Conservation (phyloP, 1,139 yeast species). For the Geotrichum klebahnii region DNA sequence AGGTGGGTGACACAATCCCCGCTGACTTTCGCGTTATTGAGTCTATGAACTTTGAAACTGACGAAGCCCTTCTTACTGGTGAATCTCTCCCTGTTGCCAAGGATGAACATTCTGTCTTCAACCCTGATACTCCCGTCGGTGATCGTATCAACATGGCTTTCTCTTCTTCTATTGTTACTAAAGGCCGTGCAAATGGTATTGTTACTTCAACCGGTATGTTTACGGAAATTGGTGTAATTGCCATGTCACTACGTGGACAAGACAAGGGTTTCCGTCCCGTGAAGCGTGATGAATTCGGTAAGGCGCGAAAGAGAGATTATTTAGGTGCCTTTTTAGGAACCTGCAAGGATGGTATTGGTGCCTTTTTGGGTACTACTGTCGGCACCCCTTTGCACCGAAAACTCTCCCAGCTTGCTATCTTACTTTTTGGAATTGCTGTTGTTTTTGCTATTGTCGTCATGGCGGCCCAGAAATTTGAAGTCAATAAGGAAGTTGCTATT, state of each 20-base stretch:
- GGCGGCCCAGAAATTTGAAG: slow-evolving; percentile 69
- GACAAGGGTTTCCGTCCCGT: slow-evolving; percentile 39
- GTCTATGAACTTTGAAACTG: slow-evolving; percentile 67
- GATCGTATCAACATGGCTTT: slow-evolving; percentile 72
- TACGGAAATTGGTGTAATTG: slow-evolving; percentile 77
- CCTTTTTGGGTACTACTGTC: slow-evolving; percentile 65
- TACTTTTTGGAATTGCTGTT: slow-evolving; percentile 66
- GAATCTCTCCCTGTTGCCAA: slow-evolving; percentile 75
- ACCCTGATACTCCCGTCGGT: slow-evolving; percentile 59
- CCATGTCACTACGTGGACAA: slow-evolving; percentile 53
- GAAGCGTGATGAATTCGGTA: slow-evolving; percentile 39
- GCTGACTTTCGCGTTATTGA: slow-evolving; percentile 67
- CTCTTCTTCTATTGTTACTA: slow-evolving; percentile 66
- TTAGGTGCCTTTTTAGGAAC: slow-evolving; percentile 47
- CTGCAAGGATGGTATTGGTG: slow-evolving; percentile 52
- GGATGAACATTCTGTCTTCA: slow-evolving; percentile 45
- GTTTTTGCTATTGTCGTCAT: slow-evolving; percentile 72
- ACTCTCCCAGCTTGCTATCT: slow-evolving; percentile 65
- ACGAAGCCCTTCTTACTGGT: slow-evolving; percentile 76
- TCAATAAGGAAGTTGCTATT: slow-evolving; percentile 67
- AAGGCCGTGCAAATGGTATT: slow-evolving; percentile 73
- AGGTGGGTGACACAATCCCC: slow-evolving; percentile 76
- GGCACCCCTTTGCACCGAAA: slow-evolving; percentile 76
- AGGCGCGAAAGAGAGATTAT: slow-evolving; percentile 48
- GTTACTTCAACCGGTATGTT: slow-evolving; percentile 61